phyloP scores from a whole-genome alignment of 2,329 filamentous ascomycete genomes.

The Bipolaris cookei region DNA sequence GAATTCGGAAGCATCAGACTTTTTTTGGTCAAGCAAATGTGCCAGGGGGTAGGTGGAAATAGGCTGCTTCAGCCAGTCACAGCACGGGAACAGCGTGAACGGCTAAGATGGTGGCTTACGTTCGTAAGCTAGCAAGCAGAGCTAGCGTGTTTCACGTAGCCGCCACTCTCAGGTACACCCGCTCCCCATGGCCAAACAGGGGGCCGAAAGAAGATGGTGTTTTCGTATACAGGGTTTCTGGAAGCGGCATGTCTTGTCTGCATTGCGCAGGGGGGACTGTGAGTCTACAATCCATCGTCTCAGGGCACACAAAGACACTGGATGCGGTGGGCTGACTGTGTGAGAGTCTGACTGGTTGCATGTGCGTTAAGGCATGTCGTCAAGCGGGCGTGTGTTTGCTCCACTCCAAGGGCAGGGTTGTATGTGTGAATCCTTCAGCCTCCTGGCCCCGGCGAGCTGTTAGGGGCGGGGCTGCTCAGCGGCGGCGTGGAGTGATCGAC shows the following conservation, averaged over 20 bases:
- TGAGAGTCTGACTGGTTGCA: not conserved
- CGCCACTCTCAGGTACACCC: slow-evolving; percentile 18
- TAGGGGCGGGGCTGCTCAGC: slow-evolving; percentile 14
- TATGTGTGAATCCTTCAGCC: slow-evolving; percentile 4
- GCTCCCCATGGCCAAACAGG: slow-evolving; percentile 5
- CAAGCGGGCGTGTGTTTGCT: not conserved
- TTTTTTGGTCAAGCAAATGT: slow-evolving; percentile 10
- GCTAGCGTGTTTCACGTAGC: slow-evolving; percentile 16
- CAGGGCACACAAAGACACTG: not conserved
- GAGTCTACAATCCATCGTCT: not conserved
- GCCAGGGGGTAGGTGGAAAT: slow-evolving; percentile 14
- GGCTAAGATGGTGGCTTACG: slow-evolving; percentile 7
- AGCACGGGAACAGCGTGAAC: slow-evolving; percentile 1
- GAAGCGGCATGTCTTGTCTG: not conserved
- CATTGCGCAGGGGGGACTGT: not conserved
- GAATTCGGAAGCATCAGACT: slow-evolving; percentile 6
- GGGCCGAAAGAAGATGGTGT: not conserved
- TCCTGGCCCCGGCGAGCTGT: slow-evolving; percentile 7
- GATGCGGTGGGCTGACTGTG: not conserved
- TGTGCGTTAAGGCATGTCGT: not conserved
- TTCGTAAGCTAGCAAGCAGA: slow-evolving; percentile 8
- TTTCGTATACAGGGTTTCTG: slow-evolving; percentile 1
- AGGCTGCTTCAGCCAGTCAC: slow-evolving; percentile 6
- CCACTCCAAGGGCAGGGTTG: slow-evolving; percentile 4
- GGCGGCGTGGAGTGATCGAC: slow-evolving; percentile 12